Conservation (phyloP, 441 rosid species). For the Breynia disticha region DNA sequence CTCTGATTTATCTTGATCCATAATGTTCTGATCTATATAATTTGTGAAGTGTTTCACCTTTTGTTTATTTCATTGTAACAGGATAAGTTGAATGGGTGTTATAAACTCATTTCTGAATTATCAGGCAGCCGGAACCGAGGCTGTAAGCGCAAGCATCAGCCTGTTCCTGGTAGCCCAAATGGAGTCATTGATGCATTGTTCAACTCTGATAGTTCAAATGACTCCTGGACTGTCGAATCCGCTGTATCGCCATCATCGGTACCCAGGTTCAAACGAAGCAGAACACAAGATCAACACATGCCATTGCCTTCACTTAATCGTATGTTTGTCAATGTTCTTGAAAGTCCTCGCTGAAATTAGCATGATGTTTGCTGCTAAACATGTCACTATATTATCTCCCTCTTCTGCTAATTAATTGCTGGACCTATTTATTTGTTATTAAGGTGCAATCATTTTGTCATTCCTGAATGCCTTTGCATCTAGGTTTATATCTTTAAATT, state of each 20-base stretch:
- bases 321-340: constrained; percentile 54
- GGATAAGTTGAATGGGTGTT: constrained; percentile 46
- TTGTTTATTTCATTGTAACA: constrained; percentile 19
- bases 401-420: constrained; percentile 9
- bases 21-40: background rate
- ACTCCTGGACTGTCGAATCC: constrained; percentile 36
- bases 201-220: constrained; percentile 53
- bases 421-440: constrained; percentile 12
- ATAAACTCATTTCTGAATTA: constrained; percentile 29
- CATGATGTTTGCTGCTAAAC: constrained; percentile 18
- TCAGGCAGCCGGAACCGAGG: constrained; percentile 15
- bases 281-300: constrained; percentile 58
- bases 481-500: constrained; percentile 12
- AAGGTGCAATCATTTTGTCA: constrained; percentile 20
- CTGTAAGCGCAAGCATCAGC: constrained; percentile 40
- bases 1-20: background rate
- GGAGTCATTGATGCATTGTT: constrained; percentile 50
- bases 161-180: constrained; percentile 48
- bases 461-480: constrained; percentile 16
- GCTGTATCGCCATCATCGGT: constrained; percentile 31
- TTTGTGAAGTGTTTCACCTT: background rate
- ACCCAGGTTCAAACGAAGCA: constrained; percentile 49
- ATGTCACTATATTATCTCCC: constrained; percentile 20
- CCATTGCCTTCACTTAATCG: constrained; percentile 45
- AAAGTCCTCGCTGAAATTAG: constrained; percentile 48